A percentile compares a stretch with the other conserved stretches of the same genome.
These are phyloP conservation scores for Diplocarpon rosae DNA, from an alignment of 2,329 filamentous ascomycete species.

Conservation along the genomic window DNA sequence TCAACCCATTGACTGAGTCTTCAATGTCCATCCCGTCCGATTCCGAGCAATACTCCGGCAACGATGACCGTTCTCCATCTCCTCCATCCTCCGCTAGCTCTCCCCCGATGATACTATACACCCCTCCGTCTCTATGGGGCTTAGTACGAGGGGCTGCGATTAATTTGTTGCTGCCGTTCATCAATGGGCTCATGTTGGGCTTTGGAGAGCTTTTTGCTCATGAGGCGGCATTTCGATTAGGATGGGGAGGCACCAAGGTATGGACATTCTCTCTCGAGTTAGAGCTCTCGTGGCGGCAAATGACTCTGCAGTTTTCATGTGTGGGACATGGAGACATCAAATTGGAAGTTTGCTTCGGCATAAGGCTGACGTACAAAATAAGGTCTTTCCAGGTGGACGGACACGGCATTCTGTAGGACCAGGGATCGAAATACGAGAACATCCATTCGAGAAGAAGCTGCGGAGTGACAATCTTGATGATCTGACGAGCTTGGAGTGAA, in stretches of 20 bases:
- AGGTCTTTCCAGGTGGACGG: conserved; percentile 26
- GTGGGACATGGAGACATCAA: too few relatives aligned
- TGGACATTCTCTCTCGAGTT: conserved; percentile 16
- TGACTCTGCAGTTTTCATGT: neutral
- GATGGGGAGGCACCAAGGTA: conserved; percentile 93
- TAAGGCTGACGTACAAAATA: neutral
- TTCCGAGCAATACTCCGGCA: conserved; percentile 69
- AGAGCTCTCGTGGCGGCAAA: too few relatives aligned
- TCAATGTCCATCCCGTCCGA: conserved; percentile 71
- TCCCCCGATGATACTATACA: conserved; percentile 72
- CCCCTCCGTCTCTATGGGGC: conserved; percentile 77
- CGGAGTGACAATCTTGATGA: conserved; percentile 44
- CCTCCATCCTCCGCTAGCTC: conserved; percentile 49
- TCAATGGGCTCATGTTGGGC: conserved; percentile 96
- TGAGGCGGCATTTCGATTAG: conserved; percentile 83
- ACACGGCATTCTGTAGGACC: conserved; percentile 55
- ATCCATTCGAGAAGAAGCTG: conserved; percentile 35
- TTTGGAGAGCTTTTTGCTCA: conserved; percentile 96
- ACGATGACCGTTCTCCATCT: conserved; percentile 49
- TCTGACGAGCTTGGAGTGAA: conserved; percentile 45
- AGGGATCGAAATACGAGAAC: conserved; percentile 69
- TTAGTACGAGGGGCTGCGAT: conserved; percentile 82
- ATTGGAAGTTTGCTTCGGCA: too few relatives aligned
- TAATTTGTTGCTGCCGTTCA: conserved; percentile 87
- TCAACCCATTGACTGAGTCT: conserved; percentile 54